Evolutionary conservation across 78 protist species (phyloP), one percentile per base, ranked within the genome.

Genomic region (Tieghemostelium lacteum): DNA sequence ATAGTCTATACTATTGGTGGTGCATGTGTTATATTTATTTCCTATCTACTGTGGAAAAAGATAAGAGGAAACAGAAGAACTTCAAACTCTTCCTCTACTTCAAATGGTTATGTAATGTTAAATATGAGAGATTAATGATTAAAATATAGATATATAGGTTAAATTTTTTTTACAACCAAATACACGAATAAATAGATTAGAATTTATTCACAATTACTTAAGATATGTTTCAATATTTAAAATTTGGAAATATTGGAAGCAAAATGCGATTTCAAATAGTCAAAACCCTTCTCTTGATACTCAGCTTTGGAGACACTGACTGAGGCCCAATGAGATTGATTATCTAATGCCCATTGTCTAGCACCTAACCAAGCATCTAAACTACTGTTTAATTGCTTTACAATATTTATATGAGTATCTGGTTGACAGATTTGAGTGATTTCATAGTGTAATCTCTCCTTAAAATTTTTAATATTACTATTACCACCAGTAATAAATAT

Each of bases 211-310:
- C 6, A 58, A 55, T 19, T n/a, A n/a, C n/a, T n/a, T n/a, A n/a
- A n/a, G n/a, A n/a, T n/a, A n/a, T n/a, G n/a, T n/a, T n/a, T n/a
- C n/a, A n/a, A n/a, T n/a, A n/a, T n/a, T n/a, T n/a, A n/a, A n/a
- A n/a, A n/a, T n/a, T n/a, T n/a, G n/a, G 91, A 69, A n/a, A 69
- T 58, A 69, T 83, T 83, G 0, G 91, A 83, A 64, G 77, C 70
- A 70, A 60, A 57, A 69, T 83, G 91, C 20, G 42, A 26, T 60
- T 66, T 83, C 14, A 83, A 49, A 69, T 83, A 83, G 31, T 83
- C 91, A 29, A 55, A 58, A 58, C 91, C 91, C 55, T 55, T 57
- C 42, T 83, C 91, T 83, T 70, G 91, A 83, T 69, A 83, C n/a
- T 83, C 91, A 42, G n/a, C 24, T 60, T 45, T 52, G 5, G 78